Base-by-base conservation (phyloP, 768 basidiomycete species). In the Kwoniella botswanensis region DNA sequence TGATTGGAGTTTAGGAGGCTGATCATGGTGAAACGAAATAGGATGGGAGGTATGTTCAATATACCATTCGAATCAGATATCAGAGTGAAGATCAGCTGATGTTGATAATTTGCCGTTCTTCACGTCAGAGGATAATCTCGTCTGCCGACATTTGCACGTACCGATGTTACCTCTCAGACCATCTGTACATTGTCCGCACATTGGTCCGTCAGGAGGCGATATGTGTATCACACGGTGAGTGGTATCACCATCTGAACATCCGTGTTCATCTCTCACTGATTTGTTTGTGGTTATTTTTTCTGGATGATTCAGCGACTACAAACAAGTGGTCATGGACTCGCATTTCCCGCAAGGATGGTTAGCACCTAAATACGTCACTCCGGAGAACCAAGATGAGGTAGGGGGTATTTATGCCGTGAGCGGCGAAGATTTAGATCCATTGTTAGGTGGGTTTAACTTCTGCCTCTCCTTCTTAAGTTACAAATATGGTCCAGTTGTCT, bases 341-440 rank as follows among this genome's bases (percentile, higher is more conserved):
- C 75, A 76, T 55, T 76, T 76, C 71, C 68, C 63, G 4, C 50
- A 46, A 56, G 74, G 75, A 3, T 76, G 58, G 53, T 42, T 79
- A 1, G 77, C 71, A 11, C 77, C 77, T 3, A 74, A 72, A 63
- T 67, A 52, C 22, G 70, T 76, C 29, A 79, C 77, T 2, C 70
- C 77, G 1, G 71, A 79, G 58, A 79, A 79, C 66, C 18, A 56
- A 43, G 68, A 67, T 21, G 43, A 61, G 17, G 66, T 79, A 15
- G 53, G 24, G 7, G 58, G 46, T n/a, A 61, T 74, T 5, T 17
- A 67, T 53, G 73, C 73, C 6, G 26, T 60, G 6, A 70, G 52
- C 58, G 42, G 22, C 2, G 46, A 72, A 53, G 56, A 71, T 43
- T 61, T 79, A 9, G 43, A 52, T 71, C 59, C 69, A 1, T 42